These are phyloP conservation scores for Cystofilobasidium macerans DNA, from an alignment of 768 basidiomycete genomes.

Conservation along the genomic window DNA sequence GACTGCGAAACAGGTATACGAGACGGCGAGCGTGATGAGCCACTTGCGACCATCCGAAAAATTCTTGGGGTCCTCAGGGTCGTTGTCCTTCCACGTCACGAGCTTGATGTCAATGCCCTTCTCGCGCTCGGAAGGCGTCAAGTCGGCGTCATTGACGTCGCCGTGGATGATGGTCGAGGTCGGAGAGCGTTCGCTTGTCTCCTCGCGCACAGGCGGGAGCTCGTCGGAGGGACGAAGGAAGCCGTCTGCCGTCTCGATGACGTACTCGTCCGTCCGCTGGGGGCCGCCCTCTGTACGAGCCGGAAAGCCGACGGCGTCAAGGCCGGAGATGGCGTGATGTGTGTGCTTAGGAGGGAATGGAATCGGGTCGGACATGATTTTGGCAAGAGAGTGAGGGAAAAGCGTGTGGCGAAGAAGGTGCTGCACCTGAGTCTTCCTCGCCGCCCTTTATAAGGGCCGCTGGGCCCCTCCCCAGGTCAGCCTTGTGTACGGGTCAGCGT, in stretches of 20 bases:
- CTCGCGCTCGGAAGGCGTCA: neutral
- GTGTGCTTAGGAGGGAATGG: neutral
- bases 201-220: no score
- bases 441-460: no score
- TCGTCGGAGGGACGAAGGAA: conserved; percentile 5
- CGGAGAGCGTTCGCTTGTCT: neutral
- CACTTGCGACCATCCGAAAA: neutral
- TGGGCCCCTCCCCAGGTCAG: no score
- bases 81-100: conserved; percentile 5
- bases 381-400: no score
- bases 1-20: conserved; percentile 31
- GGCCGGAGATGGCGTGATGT: neutral
- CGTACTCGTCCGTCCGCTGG: conserved; percentile 9
- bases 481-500: no score
- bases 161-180: conserved; percentile 1
- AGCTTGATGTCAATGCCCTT: conserved; percentile 21
- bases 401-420: no score
- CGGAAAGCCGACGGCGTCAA: conserved; percentile 17
- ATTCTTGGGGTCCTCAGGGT: conserved; percentile 12
- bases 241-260: neutral
- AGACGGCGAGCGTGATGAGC: conserved; percentile 24
- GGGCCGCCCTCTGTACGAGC: conserved; percentile 4
- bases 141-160: neutral
- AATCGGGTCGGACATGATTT: neutral
- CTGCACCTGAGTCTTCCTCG: no score